These are phyloP conservation scores for Pseudogymnoascus sp. DNA, from an alignment of 2,329 filamentous ascomycete genomes.

Conservation along the genomic window DNA sequence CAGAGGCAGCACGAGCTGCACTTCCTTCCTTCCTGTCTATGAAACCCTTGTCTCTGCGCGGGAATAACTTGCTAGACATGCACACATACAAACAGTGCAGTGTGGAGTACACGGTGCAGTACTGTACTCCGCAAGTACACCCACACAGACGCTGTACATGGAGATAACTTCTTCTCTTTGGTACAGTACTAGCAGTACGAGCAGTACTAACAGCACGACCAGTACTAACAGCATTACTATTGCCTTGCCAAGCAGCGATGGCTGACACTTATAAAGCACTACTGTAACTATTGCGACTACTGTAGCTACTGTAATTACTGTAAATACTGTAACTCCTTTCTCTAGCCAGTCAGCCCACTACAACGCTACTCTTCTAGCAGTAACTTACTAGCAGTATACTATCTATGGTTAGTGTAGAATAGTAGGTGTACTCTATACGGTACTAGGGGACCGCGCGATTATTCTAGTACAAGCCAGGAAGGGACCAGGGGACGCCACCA, in stretches of 20 bases:
- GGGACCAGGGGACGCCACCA: neutral
- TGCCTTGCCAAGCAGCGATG: neutral
- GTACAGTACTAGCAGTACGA: no score
- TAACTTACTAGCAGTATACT: neutral
- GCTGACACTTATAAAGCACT: neutral
- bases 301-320: neutral
- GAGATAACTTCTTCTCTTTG: no score
- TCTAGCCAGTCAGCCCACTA: neutral
- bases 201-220: neutral
- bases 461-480: constrained; percentile 1
- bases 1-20: neutral
- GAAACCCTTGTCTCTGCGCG: neutral
- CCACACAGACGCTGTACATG: neutral
- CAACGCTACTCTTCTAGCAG: neutral
- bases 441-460: neutral
- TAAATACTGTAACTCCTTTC: neutral
- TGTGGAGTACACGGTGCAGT: neutral
- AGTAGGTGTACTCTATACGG: neutral
- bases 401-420: neutral
- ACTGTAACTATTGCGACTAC: neutral
- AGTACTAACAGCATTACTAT: neutral
- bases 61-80: neutral
- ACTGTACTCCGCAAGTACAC: neutral
- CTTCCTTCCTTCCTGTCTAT: neutral
- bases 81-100: no score